Evolutionary conservation across 1,284 basidiomycete genomes (phyloP), one percentile per base, ranked within the genome.

Genomic region (Fistulina hepatica): DNA sequence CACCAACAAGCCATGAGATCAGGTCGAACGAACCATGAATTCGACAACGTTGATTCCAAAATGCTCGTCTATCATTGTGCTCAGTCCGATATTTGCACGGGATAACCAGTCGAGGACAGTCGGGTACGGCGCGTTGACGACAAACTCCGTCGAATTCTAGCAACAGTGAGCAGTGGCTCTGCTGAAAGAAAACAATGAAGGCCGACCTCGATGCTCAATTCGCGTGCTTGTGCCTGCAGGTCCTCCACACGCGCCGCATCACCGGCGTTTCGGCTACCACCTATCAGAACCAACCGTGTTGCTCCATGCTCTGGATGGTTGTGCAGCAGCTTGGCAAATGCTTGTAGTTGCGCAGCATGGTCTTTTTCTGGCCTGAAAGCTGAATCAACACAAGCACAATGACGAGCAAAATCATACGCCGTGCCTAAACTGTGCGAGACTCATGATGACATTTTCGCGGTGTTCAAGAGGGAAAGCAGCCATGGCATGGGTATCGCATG

Each of bases 1-100:
- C 35, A 20, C 39, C 22, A 24, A 22, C 35, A 37, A 21, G 17
- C 15, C 34, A 27, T 34, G 15, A 35, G 36, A 41, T 17, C n/a
- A 34, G 5, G 38, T 50, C 17, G 33, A 37, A 57, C 74, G 41
- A 37, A 85, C 91, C 93, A 97, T 94, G 51, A 89, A 94, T 57
- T 99, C 94, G 6, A 98, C 94, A 13, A 99, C 73, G 50, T 93
- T 95, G 56, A 99, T 98, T 2, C 95, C 95, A 50, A 98, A 98
- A 56, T 99, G 94, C 58, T 99, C 95, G 54, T 98, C 93, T 1
- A 93, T 76, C 94, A 99, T 99, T 4, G 94, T 97, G 53, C 88
- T 94, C 17, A 97, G 56, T 0, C 95, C 94, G 4, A 97, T 70
- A 42, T 80, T 85, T 0, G 91, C 80, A 11, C 61, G 60, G 1